Evolutionary conservation across 345 rosid genomes (phyloP), one percentile per base, ranked within the genome.

Genomic region (Eutrema heterophyllum): DNA sequence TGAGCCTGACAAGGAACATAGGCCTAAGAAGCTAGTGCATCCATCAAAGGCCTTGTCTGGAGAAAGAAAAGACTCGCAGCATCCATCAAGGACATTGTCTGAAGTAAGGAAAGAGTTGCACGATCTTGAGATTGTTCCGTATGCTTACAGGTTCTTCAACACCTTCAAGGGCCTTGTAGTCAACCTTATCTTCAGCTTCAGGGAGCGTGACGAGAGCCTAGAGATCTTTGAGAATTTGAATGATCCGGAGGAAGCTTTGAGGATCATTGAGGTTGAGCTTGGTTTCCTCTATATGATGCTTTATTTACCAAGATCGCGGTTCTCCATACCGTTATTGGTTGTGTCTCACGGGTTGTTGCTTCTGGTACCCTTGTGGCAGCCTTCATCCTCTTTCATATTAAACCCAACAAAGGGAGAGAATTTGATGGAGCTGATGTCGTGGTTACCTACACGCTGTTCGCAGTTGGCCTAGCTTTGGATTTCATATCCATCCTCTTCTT

Each of bases 251-350:
- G 84, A 88, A 12, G 93, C 90, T 67, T 49, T 85, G 21, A 67
- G 49, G 56, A 76, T 91, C 5, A 80, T 91, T 8, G 88, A 86
- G 54, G 62, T 83, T 0, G 97, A 91, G 71, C 91, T 91, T 40
- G 83, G 88, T 35, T 86, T 84, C 77, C 62, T 87, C 10, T 91
- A 91, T n/a, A n/a, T 6, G 92, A 87, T 32, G 82, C 83, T n/a
- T 72, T 91, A 40, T 83, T 71, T 33, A 88, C 92, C 3, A 88
- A 91, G 64, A 81, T 74, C 0, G 57, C 60, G 2, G 84, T 83
- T 52, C 78, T 86, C 10, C 90, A 83, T 11, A 77, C 88, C 0
- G 1, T 0, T 1, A 0, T 0, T 2, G 89, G 92, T 10, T 49
- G 49, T 51, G 3, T 82, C 24, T 82, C 69, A 6, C 81, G 85